Percentiles rank a stretch among this genome's conserved stretches.
These are phyloP conservation scores for Globisporangium camurandrum DNA, from an alignment of 352 stramenopile genomes.

Conservation along the genomic window DNA sequence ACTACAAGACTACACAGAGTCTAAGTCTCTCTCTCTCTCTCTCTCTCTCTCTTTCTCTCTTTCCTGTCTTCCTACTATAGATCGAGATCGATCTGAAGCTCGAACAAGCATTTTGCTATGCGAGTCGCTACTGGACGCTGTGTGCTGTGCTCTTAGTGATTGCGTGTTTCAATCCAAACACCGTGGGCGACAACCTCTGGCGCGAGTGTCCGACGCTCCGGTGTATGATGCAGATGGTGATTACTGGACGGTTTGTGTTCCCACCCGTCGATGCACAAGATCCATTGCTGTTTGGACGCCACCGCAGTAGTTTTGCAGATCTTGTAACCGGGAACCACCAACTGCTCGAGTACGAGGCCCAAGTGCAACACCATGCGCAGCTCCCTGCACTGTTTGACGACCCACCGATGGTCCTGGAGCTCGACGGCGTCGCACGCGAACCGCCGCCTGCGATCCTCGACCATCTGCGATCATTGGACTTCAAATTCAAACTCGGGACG, in stretches of 20 bases:
- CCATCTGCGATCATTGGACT: conserved; percentile 58
- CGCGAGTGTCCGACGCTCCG: conserved; percentile 63
- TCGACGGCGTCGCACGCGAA: conserved; percentile 53
- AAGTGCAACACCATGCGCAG: conserved; percentile 46
- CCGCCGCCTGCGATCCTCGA: conserved; percentile 68
- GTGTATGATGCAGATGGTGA: conserved; percentile 82
- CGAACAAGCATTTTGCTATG: conserved; percentile 73
- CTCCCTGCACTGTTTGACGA: conserved; percentile 42
- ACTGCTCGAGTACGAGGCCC: conserved; percentile 63
- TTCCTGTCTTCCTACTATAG: conserved; percentile 17
- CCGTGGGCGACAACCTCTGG: conserved; percentile 73
- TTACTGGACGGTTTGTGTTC: conserved; percentile 69
- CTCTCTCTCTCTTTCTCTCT: neutral
- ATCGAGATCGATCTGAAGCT: conserved; percentile 46
- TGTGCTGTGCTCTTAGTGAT: conserved; percentile 81
- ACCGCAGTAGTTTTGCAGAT: conserved; percentile 42
- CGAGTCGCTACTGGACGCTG: conserved; percentile 77
- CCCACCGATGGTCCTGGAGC: conserved; percentile 66
- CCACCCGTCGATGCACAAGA: conserved; percentile 53
- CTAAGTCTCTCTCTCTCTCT: too few species aligned
- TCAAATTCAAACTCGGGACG: conserved; percentile 69
- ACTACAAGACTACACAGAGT: neutral
- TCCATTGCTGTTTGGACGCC: conserved; percentile 48
- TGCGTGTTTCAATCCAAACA: conserved; percentile 69
- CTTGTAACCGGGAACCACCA: conserved; percentile 53